A percentile compares a stretch with the other conserved stretches of the same genome.
phyloP scores from a whole-genome alignment of 1,284 basidiomycete genomes.

The Ganoderma multipileum region DNA sequence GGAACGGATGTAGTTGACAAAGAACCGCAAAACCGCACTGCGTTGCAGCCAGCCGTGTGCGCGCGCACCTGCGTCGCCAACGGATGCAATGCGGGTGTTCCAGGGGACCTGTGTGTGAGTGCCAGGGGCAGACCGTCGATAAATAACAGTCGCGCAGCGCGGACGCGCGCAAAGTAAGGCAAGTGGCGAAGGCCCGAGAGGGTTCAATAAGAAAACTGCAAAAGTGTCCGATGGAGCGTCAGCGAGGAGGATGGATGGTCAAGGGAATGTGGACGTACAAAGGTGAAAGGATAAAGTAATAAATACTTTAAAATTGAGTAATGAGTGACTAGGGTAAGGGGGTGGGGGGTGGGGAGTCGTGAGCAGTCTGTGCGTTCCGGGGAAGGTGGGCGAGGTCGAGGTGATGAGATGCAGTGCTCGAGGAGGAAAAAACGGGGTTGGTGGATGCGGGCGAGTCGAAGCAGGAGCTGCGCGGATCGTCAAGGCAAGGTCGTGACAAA shows the following conservation, averaged over 20 bases:
- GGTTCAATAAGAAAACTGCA: background rate
- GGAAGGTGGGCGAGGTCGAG: background rate
- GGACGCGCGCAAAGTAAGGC: background rate
- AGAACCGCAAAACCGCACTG: slow-evolving; percentile 16
- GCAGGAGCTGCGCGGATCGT: slow-evolving; percentile 17
- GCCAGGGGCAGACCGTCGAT: slow-evolving; percentile 25
- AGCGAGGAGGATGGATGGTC: background rate
- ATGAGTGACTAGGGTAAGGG: slow-evolving; percentile 31
- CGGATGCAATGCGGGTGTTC: slow-evolving; percentile 29
- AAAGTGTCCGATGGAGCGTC: background rate
- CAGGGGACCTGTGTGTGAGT: slow-evolving; percentile 9
- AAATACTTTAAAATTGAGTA: slow-evolving; percentile 29
- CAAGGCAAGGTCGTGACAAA: slow-evolving; percentile 20
- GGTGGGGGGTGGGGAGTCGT: slow-evolving; percentile 11
- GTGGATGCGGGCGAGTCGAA: background rate
- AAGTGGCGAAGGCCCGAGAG: background rate
- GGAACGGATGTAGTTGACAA: slow-evolving; percentile 3
- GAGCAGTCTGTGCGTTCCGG: slow-evolving; percentile 14
- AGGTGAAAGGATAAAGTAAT: slow-evolving; percentile 21
- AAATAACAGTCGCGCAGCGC: slow-evolving; percentile 22
- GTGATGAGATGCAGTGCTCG: background rate
- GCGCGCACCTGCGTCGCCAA: slow-evolving; percentile 32
- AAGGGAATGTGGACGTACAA: slow-evolving; percentile 14
- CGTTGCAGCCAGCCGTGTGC: slow-evolving; percentile 31
- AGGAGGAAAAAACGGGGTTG: background rate